Evolutionary conservation across 768 basidiomycete genomes (phyloP), one percentile per base, ranked within the genome.

Genomic region (Suillus plorans): DNA sequence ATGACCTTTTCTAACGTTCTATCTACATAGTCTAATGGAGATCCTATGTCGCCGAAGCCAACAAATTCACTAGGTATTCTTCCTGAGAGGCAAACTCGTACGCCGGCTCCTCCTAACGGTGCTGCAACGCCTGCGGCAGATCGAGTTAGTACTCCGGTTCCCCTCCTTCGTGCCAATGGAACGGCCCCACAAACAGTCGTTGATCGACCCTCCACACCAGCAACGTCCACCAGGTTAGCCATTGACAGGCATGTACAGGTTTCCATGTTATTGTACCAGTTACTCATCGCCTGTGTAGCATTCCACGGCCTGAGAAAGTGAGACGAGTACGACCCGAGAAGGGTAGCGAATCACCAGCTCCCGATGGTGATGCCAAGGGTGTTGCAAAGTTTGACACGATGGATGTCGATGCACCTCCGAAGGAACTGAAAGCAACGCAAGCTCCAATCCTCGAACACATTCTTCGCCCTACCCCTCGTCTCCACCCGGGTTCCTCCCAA

Each of bases 261-360:
- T 53, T 0, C 39, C 37, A 36, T 63, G 9, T 25, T 56, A 10
- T 47, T 16, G 57, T 41, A 31, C 62, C 66, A 36, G 55, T 45
- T 34, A 65, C 22, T 63, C 52, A 71, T 67, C 42, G 63, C 42
- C 36, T 63, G 65, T 52, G 28, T 67, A 92, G 91, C 71, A 83
- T 92, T 55, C 91, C 90, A 28, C 80, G 90, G 56, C 91, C 91
- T n/a, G 90, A 92, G 72, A 89, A 91, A 41, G 89, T 92, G 64
- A 90, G 86, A 74, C 81, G 91, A 25, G 77, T 85, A 25, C 70
- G 80, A 44, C 71, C 71, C 22, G 80, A 82, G 39, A 74, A 71
- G 58, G 76, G 76, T 53, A 76, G 77, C 9, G 77, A 77, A 42
- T 76, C 79, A 9, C 79, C 79, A 4, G 72, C 68, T 3, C 74